A percentile compares a stretch with the other conserved stretches of the same genome.
phyloP scores from a whole-genome alignment of 148 eudicot genomes.

The Rhododendron vialii region DNA sequence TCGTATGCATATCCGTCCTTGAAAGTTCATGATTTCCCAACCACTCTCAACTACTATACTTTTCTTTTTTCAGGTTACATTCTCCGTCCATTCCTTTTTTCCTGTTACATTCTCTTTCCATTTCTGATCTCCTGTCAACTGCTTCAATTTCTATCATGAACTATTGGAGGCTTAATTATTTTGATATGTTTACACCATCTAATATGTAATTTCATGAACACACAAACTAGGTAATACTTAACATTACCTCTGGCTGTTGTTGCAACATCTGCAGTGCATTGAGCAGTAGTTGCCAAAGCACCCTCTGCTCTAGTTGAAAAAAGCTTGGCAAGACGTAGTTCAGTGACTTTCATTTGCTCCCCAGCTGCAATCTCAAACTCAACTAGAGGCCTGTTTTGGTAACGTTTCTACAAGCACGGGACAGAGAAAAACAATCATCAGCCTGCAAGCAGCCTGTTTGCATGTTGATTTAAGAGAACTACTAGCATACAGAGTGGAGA shows the following conservation, averaged over 20 bases:
- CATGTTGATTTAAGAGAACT: background rate
- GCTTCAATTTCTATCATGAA: background rate
- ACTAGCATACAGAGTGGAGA: background rate
- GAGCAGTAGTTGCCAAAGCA: slow-evolving; percentile 17
- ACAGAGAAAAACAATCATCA: background rate
- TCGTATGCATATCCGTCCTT: background rate
- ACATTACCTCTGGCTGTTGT: slow-evolving; percentile 72
- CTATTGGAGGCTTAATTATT: background rate
- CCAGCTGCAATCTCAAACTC: slow-evolving; percentile 87
- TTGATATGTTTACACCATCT: background rate
- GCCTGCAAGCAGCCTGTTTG: background rate
- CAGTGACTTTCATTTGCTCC: slow-evolving; percentile 96
- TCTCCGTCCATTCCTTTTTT: no score
- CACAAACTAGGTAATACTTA: background rate
- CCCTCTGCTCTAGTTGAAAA: slow-evolving; percentile 39
- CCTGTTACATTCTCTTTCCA: background rate
- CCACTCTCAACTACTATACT: background rate
- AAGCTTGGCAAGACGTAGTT: slow-evolving; percentile 75
- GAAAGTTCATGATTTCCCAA: background rate
- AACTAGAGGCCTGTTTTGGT: slow-evolving; percentile 72
- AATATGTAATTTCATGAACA: background rate
- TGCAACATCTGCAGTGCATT: slow-evolving; percentile 24
- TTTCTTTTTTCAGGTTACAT: background rate
- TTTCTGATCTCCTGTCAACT: background rate
- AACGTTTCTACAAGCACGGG: slow-evolving; percentile 55